Conservation (phyloP, 2,329 filamentous ascomycete species). For the Colletotrichum abscissum region DNA sequence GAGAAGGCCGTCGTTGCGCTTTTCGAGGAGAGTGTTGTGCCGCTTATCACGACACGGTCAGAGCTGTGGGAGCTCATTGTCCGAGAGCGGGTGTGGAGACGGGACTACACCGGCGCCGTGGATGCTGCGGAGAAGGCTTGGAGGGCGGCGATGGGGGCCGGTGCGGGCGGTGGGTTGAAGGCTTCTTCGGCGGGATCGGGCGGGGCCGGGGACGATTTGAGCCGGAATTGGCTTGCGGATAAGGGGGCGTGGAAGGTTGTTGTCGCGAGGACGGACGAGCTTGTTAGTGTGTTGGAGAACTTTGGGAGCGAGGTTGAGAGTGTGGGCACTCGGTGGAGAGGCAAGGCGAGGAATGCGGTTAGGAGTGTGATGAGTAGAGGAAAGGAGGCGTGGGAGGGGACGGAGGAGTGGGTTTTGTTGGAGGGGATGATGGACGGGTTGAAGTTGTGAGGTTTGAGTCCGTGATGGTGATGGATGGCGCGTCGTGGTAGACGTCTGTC, state of each 20-base stretch:
- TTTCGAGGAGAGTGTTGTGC: slow-evolving; percentile 79
- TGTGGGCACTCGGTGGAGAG: slow-evolving; percentile 85
- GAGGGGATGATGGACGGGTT: slow-evolving; percentile 67
- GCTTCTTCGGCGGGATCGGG: slow-evolving; percentile 27
- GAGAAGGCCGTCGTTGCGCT: slow-evolving; percentile 75
- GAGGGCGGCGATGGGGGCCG: slow-evolving; percentile 68
- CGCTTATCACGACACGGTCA: slow-evolving; percentile 84
- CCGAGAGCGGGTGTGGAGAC: slow-evolving; percentile 78
- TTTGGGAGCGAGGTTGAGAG: slow-evolving; percentile 73
- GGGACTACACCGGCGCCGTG: slow-evolving; percentile 77
- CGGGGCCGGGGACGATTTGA: slow-evolving; percentile 33
- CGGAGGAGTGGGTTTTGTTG: slow-evolving; percentile 73
- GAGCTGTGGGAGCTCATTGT: slow-evolving; percentile 82
- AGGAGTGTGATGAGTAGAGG: slow-evolving; percentile 85
- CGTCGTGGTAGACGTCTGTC: too few relatives aligned
- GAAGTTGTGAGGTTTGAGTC: slow-evolving; percentile 43
- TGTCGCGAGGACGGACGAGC: slow-evolving; percentile 81
- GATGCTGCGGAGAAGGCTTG: slow-evolving; percentile 91
- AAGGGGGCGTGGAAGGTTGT: slow-evolving; percentile 76
- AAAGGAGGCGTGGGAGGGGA: slow-evolving; percentile 86
- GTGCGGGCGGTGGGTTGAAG: slow-evolving; percentile 18
- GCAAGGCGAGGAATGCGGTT: slow-evolving; percentile 87
- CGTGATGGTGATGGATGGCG: too few relatives aligned
- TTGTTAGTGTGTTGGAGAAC: slow-evolving; percentile 87
- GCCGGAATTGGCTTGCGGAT: slow-evolving; percentile 64